A percentile compares a stretch with the other conserved stretches of the same genome.
Evolutionary conservation across 306 rosid species (phyloP).

Genomic region (Dryas alaskensis): DNA sequence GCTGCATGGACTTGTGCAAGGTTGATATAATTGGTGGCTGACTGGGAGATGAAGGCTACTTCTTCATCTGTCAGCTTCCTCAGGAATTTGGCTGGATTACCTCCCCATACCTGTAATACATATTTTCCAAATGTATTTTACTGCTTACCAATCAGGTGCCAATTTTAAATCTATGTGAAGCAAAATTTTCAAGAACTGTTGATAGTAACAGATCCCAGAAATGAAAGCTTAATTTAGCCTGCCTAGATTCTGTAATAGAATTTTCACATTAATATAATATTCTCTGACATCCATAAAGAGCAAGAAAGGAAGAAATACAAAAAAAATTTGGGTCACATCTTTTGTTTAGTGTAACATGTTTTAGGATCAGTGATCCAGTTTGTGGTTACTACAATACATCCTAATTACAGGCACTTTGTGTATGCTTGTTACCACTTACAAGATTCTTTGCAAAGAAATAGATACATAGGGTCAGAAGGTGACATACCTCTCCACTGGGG

Average conservation of each 20-base stretch:
- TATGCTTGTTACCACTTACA: neutral
- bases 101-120: conserved; percentile 78
- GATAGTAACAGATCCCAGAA: neutral
- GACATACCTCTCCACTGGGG: conserved; percentile 90
- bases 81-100: conserved; percentile 84
- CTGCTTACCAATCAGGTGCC: neutral
- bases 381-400: neutral
- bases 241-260: neutral
- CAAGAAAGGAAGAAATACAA: neutral
- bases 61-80: conserved; percentile 90
- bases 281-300: neutral
- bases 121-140: neutral
- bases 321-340: neutral
- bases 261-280: neutral
- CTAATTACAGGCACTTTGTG: neutral
- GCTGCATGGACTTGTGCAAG: conserved; percentile 90
- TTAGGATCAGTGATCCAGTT: neutral
- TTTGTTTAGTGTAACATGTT: neutral
- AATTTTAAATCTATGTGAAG: neutral
- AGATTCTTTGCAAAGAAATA: neutral
- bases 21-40: conserved; percentile 68
- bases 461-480: neutral
- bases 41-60: conserved; percentile 73
- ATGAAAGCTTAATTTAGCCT: neutral
- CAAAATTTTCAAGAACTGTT: neutral